Base-by-base conservation (phyloP, 2,329 filamentous ascomycete species). In the Aspergillus ibericus region DNA sequence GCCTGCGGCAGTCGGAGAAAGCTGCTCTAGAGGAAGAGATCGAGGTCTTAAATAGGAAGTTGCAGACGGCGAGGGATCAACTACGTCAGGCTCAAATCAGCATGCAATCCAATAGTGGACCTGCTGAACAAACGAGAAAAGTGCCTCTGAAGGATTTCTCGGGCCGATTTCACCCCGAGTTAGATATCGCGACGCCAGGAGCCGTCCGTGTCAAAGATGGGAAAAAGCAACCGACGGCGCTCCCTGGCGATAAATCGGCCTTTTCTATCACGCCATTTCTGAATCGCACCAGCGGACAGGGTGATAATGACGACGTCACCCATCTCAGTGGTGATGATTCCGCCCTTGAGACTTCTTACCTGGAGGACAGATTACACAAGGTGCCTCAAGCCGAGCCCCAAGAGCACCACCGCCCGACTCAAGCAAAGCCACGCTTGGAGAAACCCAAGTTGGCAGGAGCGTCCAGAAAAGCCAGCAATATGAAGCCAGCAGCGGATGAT, bases 201-300 rank as follows among this genome's bases (percentile, higher is more conserved):
- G 78, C 79, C 47, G 70, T 78, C 46, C 68, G 72, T 36, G 64
- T 72, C 48, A 75, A 77, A 20, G 89, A 88, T 74, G 88, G 86
- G 71, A 79, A 81, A 56, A 82, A 79, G 49, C 73, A 79, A 27
- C 83, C 86, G 18, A 83, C 85, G 36, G 82, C 84, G 1, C 77
- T 86, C 56, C 80, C 90, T 5, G 92, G 90, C 29, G 91, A 96
- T 70, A 97, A 96, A 75, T 97, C 93, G 0, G 88, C 84, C 2
- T 97, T 98, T 75, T 96, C 92, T 4, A 92, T 97, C 63, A 98
- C 93, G 0, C 93, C 93, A 0, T 97, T 96, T 79, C 81, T 98
- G 61, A 96, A 93, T 74, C 86, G 88, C 52, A 88, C 85, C 25
- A 86, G 82, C 60, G 88, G 81, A 63, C 75, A 78, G 35, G 67